Percentiles rank a stretch among this genome's conserved stretches.
Evolutionary conservation across 83 land plant species (phyloP).

Genomic region (Thuja plicata): DNA sequence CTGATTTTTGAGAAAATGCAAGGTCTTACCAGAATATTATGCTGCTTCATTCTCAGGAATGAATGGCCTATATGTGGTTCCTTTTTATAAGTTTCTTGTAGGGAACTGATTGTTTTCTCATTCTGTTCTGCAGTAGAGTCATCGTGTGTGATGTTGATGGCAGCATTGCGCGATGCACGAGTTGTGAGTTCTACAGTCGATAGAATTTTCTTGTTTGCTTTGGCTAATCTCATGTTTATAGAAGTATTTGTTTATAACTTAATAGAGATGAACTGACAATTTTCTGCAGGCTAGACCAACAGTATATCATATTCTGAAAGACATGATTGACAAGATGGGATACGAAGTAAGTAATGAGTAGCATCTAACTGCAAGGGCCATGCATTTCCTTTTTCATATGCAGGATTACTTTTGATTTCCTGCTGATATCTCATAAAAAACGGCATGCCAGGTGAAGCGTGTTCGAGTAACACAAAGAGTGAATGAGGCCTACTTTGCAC

Average conservation of each 20-base stretch:
- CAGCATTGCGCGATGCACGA: constrained; percentile 82
- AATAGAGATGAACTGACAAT: not conserved
- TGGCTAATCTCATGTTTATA: not conserved
- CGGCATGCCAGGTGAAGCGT: constrained; percentile 56
- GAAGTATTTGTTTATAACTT: not conserved
- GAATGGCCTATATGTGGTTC: not conserved
- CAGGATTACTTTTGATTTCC: not conserved
- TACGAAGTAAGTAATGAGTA: constrained; percentile 50
- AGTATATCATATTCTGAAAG: constrained; percentile 78
- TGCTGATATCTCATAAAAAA: not conserved
- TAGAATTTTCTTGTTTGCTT: not conserved
- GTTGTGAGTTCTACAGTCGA: constrained; percentile 43
- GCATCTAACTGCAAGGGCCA: not conserved
- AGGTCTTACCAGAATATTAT: not conserved
- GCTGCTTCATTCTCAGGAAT: not conserved
- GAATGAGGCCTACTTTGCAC: constrained; percentile 87
- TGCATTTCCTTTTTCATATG: not conserved
- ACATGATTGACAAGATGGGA: constrained; percentile 91
- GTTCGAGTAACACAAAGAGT: constrained; percentile 91
- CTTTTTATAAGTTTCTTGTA: not conserved
- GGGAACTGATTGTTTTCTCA: not conserved
- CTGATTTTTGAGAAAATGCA: not conserved
- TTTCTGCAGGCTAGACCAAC: constrained; percentile 85
- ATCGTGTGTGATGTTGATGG: constrained; percentile 88
- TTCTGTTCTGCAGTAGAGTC: constrained; percentile 68